Evolutionary conservation across 148 eudicot genomes (phyloP), one percentile per base, ranked within the genome.

Genomic region (Chenopodium berlandieri): DNA sequence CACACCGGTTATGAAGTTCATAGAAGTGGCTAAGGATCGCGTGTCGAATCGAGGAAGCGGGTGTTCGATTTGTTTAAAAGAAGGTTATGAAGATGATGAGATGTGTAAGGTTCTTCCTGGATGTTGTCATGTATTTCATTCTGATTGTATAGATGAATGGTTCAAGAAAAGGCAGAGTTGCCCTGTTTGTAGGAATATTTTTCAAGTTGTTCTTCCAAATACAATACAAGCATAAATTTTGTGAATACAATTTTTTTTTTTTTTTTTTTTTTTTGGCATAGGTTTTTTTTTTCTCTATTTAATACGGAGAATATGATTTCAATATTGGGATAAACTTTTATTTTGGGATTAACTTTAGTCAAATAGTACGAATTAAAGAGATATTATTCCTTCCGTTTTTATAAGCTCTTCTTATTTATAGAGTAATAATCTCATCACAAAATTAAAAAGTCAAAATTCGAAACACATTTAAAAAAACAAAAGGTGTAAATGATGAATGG

Each of bases 121-220:
- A 68, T 84, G 86, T 81, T 37, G 65, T 73, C 86, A 84, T 77
- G 77, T 80, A 22, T 84, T 80, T 54, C 86, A 84, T 71, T 71
- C 80, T 30, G 80, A 76, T 50, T 84, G 86, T 81, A 80, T 84
- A 64, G 80, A 81, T 84, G 47, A 73, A 50, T 84, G 86, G 86
- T 69, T 84, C 50, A 75, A 68, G 80, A 79, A 56, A 9, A 46
- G 65, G 2, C 79, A 68, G 75, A 84, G 76, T 75, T 84, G 86
- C 76, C 86, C 86, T 69, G 83, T 84, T 79, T 84, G 86, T 32
- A 63, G 86, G 44, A 84, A 79, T 66, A 37, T 75, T 70, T 79
- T 80, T 25, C 5, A 78, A 19, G 60, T 70, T 62, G 75, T 79
- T 79, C 37, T 67, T 79, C 67, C 48, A 64, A 27, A 16, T 54